Evolutionary conservation across 257 asterid genomes (phyloP).

Genomic region (Salvia splendens): DNA sequence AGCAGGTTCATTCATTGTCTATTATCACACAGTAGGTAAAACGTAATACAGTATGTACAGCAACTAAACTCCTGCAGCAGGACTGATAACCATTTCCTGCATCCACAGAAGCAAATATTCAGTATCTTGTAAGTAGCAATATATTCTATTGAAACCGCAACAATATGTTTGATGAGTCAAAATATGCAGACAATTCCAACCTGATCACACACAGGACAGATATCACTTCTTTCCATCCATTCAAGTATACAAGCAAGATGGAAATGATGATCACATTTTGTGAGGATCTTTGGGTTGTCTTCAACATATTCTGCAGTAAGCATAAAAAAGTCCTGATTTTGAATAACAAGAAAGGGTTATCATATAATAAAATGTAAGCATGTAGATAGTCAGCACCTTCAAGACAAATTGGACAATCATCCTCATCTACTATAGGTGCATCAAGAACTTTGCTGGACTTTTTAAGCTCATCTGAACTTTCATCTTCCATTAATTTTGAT

Average conservation of each 20-base stretch:
- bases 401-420: constrained; percentile 83
- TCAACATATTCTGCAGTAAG: constrained; percentile 63
- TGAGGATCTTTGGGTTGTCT: constrained; percentile 72
- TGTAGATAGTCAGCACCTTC: constrained; percentile 53
- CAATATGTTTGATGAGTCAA: not conserved
- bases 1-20: constrained; percentile 15
- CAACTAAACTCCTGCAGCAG: constrained; percentile 41
- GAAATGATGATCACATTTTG: constrained; percentile 81
- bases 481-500: constrained; percentile 52
- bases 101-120: constrained; percentile 28
- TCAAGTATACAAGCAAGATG: constrained; percentile 82
- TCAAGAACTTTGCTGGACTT: constrained; percentile 44
- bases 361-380: constrained; percentile 16
- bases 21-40: constrained; percentile 24
- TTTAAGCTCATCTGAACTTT: constrained; percentile 58
- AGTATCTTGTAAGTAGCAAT: constrained; percentile 18
- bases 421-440: constrained; percentile 54
- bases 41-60: constrained; percentile 27
- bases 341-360: constrained; percentile 16
- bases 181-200: constrained; percentile 34
- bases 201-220: constrained; percentile 83
- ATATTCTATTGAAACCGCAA: constrained; percentile 11
- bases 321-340: constrained; percentile 8
- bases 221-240: constrained; percentile 95
- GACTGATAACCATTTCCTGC: constrained; percentile 72